Percentiles rank a stretch among this genome's conserved stretches.
phyloP scores from a whole-genome alignment of 2,329 filamentous ascomycete genomes.

The Colletotrichum magnum region DNA sequence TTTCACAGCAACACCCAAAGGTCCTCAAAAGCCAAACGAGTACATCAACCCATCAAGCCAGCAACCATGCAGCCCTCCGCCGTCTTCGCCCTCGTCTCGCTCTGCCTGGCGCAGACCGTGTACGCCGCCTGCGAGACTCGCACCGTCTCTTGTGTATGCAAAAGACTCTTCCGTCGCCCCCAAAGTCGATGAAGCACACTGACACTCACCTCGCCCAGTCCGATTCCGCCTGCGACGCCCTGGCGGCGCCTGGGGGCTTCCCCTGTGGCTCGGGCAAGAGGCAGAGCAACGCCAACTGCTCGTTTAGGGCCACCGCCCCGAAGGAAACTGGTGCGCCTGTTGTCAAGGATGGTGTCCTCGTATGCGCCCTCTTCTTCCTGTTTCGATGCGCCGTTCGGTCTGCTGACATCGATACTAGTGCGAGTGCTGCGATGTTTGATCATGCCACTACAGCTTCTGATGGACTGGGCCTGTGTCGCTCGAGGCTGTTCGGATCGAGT shows the following conservation, averaged over 20 bases:
- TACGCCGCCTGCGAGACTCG: slow-evolving; percentile 5
- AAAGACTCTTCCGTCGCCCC: too few relatives aligned
- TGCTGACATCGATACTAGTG: background rate
- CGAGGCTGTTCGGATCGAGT: background rate
- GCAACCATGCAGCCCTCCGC: slow-evolving; percentile 8
- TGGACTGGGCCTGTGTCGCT: too few relatives aligned
- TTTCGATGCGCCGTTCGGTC: background rate
- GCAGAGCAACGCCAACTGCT: slow-evolving; percentile 2
- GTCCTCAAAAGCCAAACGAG: too few relatives aligned
- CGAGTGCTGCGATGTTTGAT: background rate
- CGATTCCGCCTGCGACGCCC: slow-evolving; percentile 7
- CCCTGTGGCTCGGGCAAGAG: slow-evolving; percentile 16
- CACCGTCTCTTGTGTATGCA: background rate
- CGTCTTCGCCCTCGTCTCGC: slow-evolving; percentile 4
- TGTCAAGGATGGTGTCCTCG: background rate
- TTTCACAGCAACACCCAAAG: too few relatives aligned
- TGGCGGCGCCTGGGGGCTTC: slow-evolving; percentile 25
- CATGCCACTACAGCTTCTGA: too few relatives aligned
- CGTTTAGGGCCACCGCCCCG: background rate
- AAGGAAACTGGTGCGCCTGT: background rate
- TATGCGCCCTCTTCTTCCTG: background rate
- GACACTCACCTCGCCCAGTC: background rate
- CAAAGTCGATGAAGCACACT: too few relatives aligned
- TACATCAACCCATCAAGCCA: too few relatives aligned
- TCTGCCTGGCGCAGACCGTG: slow-evolving; percentile 14